Evolutionary conservation across 2,329 filamentous ascomycete genomes (phyloP).

Genomic region (Colletotrichum tofieldiae): DNA sequence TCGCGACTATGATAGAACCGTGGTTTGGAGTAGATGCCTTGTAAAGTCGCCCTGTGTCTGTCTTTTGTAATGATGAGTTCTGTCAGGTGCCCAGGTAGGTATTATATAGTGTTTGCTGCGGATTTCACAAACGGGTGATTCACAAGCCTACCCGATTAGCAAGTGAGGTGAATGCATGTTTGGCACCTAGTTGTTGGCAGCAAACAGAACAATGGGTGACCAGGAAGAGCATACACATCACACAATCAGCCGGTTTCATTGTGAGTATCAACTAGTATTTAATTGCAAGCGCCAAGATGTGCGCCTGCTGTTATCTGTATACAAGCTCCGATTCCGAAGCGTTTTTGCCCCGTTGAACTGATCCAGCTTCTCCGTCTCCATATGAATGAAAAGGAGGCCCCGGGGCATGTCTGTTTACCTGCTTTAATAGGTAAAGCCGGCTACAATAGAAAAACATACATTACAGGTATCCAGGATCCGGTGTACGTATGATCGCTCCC

Average conservation of each 20-base stretch:
- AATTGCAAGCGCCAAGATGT: constrained; percentile 23
- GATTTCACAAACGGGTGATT: constrained; percentile 6
- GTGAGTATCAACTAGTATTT: constrained; percentile 13
- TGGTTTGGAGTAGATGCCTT: not conserved
- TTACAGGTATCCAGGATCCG: constrained; percentile 44
- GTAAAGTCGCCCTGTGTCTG: not conserved
- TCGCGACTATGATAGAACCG: not conserved
- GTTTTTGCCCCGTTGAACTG: not conserved
- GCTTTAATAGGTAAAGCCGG: constrained; percentile 30
- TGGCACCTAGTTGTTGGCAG: not conserved
- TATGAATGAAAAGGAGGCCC: not conserved
- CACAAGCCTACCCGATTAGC: not conserved
- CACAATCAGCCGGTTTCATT: not conserved
- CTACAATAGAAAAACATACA: constrained; percentile 44
- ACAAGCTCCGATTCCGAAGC: constrained; percentile 27
- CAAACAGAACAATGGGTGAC: not conserved
- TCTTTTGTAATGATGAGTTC: not conserved
- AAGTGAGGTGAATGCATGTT: constrained; percentile 7
- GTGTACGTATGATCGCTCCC: constrained; percentile 37
- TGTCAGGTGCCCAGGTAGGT: not conserved
- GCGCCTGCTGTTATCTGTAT: constrained; percentile 26
- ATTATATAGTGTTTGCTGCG: not conserved
- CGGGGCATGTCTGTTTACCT: constrained; percentile 19
- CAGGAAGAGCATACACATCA: not conserved
- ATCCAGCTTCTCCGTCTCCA: not conserved